These are phyloP conservation scores for Entomortierella chlamydospora DNA, from an alignment of 192 early-diverging fungal genomes.

Conservation along the genomic window DNA sequence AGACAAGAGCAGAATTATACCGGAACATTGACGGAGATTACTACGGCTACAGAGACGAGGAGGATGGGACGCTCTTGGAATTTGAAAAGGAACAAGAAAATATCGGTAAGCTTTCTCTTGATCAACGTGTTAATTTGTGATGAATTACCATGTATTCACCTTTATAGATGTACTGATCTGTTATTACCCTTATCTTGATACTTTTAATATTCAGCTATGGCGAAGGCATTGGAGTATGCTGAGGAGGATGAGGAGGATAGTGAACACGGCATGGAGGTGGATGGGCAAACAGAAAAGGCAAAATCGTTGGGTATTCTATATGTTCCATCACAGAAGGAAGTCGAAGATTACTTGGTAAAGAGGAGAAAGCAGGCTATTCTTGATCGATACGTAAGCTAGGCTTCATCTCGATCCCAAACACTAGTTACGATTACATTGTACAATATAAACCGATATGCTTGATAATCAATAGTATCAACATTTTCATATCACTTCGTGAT, in stretches of 20 bases:
- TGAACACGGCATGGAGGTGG: conserved; percentile 47
- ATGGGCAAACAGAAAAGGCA: conserved; percentile 28
- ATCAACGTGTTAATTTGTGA: neutral
- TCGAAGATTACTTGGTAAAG: conserved; percentile 79
- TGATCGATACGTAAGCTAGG: conserved; percentile 63
- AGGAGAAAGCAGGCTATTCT: conserved; percentile 75
- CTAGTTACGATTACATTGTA: neutral
- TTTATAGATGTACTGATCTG: neutral
- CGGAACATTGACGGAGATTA: conserved; percentile 92
- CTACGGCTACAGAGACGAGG: conserved; percentile 95
- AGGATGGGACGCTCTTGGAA: conserved; percentile 83
- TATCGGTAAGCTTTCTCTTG: conserved; percentile 21
- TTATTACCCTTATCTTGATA: neutral
- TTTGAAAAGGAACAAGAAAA: conserved; percentile 79
- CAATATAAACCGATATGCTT: neutral
- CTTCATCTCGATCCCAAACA: neutral
- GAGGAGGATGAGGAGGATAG: conserved; percentile 47
- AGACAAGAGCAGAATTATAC: conserved; percentile 77
- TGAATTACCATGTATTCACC: neutral
- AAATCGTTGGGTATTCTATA: conserved; percentile 48
- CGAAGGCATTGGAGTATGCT: conserved; percentile 41
- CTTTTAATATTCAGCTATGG: conserved; percentile 26
- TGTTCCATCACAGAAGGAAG: conserved; percentile 79
- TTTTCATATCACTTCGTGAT: neutral
- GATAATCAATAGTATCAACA: too few relatives aligned